Evolutionary conservation across 2,329 filamentous ascomycete species (phyloP), one percentile per base, ranked within the genome.

Genomic region (Ophiosphaerella herpotricha): DNA sequence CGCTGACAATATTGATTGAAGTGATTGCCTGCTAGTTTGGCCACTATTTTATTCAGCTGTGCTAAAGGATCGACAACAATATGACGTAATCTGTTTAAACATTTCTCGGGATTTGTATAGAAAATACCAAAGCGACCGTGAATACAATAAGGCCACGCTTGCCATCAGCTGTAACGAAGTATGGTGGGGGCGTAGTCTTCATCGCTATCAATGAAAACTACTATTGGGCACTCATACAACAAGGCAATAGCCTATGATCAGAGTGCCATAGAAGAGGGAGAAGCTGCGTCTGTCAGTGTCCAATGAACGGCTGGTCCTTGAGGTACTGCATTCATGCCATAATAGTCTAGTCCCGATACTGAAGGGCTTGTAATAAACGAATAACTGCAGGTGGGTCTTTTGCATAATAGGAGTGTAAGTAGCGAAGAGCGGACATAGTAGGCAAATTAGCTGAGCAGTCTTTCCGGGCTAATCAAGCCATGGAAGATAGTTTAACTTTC

Each of bases 61-160:
- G 39, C 24, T 14, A 5, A 31, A 11, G n/a, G 16, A 11, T 8
- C 24, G 26, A 16, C 13, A 2, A 4, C 9, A 5, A 23, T 13
- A 16, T 21, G 7, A 56, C 66, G 18, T 54, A 70, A 67, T 34
- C 63, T 55, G 26, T 60, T 57, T 14, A 45, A 52, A 43, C 65
- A 68, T 16, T 40, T 34, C 4, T 50, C 39, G 16, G 54, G 41
- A 14, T 55, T 45, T 7, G 53, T 46, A 13, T 60, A 67, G 26
- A 48, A 61, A 70, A 40, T 4, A 63, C 65, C 3, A 56, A 48
- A 9, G 58, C 64, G 14, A 63, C 65, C 0, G 64, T 64, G 24
- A 71, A 63, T 7, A 68, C 60, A 7, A 72, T 58, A n/a, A 72
- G 52, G n/a, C 67, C 68, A 13, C 67, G 61, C 48, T 71, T 70